These are phyloP conservation scores for Babesia ovata DNA, from an alignment of 169 alveolate species.

Conservation along the genomic window DNA sequence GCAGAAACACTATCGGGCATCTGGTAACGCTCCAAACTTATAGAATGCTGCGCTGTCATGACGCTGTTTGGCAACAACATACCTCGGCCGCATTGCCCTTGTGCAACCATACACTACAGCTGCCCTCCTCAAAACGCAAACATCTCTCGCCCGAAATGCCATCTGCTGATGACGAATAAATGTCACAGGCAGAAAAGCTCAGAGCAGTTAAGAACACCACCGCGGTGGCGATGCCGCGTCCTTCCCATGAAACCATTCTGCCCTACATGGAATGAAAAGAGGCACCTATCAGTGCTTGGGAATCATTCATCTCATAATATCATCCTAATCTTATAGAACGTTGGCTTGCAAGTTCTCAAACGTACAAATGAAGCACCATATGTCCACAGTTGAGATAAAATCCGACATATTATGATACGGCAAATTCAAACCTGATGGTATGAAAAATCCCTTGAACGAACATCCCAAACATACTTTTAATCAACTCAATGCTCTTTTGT, in stretches of 20 bases:
- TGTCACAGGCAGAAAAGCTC: not conserved
- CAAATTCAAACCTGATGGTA: too few species aligned
- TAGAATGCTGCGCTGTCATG: slow-evolving; percentile 20
- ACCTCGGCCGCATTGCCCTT: slow-evolving; percentile 24
- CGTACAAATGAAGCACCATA: too few species aligned
- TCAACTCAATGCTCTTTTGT: not conserved
- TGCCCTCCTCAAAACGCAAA: slow-evolving; percentile 4
- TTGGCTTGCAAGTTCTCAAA: too few species aligned
- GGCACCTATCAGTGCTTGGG: too few species aligned
- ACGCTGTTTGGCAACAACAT: not conserved
- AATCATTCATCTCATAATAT: too few species aligned
- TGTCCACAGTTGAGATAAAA: too few species aligned
- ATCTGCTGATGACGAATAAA: too few species aligned
- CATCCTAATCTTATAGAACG: too few species aligned
- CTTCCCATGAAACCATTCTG: slow-evolving; percentile 11
- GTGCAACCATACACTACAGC: slow-evolving; percentile 11
- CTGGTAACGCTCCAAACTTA: slow-evolving; percentile 26
- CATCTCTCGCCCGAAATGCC: not conserved
- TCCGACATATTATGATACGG: too few species aligned
- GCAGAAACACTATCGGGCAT: slow-evolving; percentile 22
- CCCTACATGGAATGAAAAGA: not conserved
- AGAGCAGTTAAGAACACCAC: not conserved
- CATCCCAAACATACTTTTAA: too few species aligned
- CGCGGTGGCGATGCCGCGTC: slow-evolving; percentile 10
- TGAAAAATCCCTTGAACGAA: too few species aligned